Percentiles rank a stretch among this genome's conserved stretches.
Evolutionary conservation across 495 filamentous ascomycete genomes (phyloP).

Genomic region (Aspergillus bertholletiae): DNA sequence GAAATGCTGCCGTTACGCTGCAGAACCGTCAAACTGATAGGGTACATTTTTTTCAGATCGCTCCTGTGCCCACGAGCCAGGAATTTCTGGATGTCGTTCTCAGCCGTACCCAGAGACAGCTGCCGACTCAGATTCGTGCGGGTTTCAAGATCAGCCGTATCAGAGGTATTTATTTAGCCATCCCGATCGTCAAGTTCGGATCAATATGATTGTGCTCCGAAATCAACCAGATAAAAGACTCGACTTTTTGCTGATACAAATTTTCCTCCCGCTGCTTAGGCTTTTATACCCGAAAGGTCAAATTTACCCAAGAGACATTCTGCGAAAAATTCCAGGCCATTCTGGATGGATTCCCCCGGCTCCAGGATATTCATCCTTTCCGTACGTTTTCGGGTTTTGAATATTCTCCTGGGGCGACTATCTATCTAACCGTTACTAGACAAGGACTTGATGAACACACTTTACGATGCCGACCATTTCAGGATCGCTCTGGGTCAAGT

Average conservation of each 20-base stretch:
- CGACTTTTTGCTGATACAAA: conserved; percentile 26
- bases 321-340: conserved; percentile 86
- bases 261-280: conserved; percentile 39
- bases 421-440: conserved; percentile 36
- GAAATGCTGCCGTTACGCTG: not conserved
- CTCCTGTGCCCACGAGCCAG: conserved; percentile 87
- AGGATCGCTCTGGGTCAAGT: conserved; percentile 93
- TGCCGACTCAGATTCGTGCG: conserved; percentile 92
- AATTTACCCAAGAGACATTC: conserved; percentile 97
- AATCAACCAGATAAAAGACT: conserved; percentile 24
- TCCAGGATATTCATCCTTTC: conserved; percentile 96
- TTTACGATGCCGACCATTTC: conserved; percentile 98
- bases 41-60: conserved; percentile 55
- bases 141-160: conserved; percentile 98
- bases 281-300: conserved; percentile 98
- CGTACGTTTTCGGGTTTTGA: conserved; percentile 57
- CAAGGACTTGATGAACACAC: conserved; percentile 77
- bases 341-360: conserved; percentile 87
- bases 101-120: conserved; percentile 85
- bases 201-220: conserved; percentile 1
- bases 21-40: conserved; percentile 10
- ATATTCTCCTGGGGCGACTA: not conserved
- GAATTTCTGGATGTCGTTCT: conserved; percentile 98
- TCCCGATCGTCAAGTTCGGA: not conserved
- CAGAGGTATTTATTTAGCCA: conserved; percentile 55